Evolutionary conservation across 2,329 filamentous ascomycete species (phyloP).

Genomic region (Calonectria hongkongensis): DNA sequence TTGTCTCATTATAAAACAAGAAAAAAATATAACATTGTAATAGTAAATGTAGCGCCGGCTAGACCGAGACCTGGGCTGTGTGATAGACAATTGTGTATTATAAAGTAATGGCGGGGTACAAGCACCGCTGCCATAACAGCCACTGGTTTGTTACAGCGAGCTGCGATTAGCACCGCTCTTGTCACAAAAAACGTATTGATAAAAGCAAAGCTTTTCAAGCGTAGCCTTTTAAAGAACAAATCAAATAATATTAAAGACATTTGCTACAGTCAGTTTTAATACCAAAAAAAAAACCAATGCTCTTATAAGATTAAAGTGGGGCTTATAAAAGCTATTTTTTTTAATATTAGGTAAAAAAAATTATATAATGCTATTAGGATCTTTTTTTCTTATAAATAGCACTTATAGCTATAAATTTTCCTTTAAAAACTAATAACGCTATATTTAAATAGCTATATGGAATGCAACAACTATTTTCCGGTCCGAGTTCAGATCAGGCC

Average conservation of each 20-base stretch:
- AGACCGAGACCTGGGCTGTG: too few relatives aligned
- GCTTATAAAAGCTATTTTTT: neutral
- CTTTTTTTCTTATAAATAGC: neutral
- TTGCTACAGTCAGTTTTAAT: too few relatives aligned
- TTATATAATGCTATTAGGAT: neutral
- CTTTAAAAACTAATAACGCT: neutral
- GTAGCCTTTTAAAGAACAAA: too few relatives aligned
- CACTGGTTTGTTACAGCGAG: too few relatives aligned
- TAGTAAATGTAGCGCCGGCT: too few relatives aligned
- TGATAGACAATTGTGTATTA: too few relatives aligned
- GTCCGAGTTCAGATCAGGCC: slow-evolving; percentile 17
- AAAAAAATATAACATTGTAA: neutral
- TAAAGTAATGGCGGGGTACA: too few relatives aligned
- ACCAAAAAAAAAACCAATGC: neutral
- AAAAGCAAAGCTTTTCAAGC: too few relatives aligned
- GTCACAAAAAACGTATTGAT: too few relatives aligned
- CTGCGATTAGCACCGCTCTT: too few relatives aligned
- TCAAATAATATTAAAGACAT: too few relatives aligned
- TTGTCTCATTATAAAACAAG: neutral
- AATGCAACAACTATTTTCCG: slow-evolving; percentile 39
- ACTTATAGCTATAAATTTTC: neutral
- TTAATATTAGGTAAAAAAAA: neutral
- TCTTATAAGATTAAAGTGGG: slow-evolving; percentile 7
- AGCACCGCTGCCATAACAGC: too few relatives aligned
- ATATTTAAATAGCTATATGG: neutral